Evolutionary conservation across 164 flowering plant species (phyloP), one percentile per base, ranked within the genome.

Genomic region (Taxillus chinensis): DNA sequence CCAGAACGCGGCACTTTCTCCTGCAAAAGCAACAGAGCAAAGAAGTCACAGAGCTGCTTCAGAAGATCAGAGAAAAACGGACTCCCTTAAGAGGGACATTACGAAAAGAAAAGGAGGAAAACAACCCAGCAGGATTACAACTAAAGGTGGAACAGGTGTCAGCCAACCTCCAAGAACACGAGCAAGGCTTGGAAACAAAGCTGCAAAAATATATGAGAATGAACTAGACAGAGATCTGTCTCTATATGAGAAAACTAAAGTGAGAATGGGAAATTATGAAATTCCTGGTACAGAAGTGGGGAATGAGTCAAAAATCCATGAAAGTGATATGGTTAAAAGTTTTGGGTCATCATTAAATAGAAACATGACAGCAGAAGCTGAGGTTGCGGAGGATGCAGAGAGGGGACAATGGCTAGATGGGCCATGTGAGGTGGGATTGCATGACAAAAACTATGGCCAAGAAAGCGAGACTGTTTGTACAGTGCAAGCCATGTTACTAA

Each of bases 401-500:
- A 48, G 5, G 41, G 56, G 57, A 27, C 53, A 59, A 9, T 39
- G 40, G 66, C 52, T 56, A 7, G 56, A 56, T 48, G 61, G 58
- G 57, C 41, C n/a, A 48, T 42, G 69, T 40, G 63, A 57, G 17
- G 64, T 41, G 57, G 72, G 70, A 40, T 41, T 62, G 45, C 50
- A 41, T 5, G 17, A 45, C 43, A 62, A 65, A 39, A 69, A 57
- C 42, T 40, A 51, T 27, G 17, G 39, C 46, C 62, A 38, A 55
- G 64, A 55, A 37, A 46, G 42, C 12, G 62, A 56, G 65, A 73
- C 60, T 78, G 70, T 67, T 55, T 95, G 83, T 81, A 95, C 97
- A 4, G 76, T 86, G 62, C 82, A 93, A 51, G 83, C 93, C 10
- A 82, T 95, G 90, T 67, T 91, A 59, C 57, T 87, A 9, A 75